A percentile compares a stretch with the other conserved stretches of the same genome.
Conservation (phyloP, 148 eudicot genomes). For the Beta vulgaris region DNA sequence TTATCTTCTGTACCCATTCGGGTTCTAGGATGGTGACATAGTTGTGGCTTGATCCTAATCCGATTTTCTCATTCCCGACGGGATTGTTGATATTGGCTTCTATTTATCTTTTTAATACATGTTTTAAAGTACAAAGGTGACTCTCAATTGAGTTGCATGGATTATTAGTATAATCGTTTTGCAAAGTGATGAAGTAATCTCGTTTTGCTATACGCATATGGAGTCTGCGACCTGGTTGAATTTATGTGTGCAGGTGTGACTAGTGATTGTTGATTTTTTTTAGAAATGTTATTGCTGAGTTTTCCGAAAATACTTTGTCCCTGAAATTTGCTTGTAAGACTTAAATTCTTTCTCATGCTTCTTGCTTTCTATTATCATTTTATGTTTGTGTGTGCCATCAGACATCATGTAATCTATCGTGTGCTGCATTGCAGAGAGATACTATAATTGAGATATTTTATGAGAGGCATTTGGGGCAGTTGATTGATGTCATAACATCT, state of each 20-base stretch:
- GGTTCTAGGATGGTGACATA: not conserved
- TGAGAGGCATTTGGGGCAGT: slow-evolving; percentile 82
- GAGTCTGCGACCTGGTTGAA: slow-evolving; percentile 22
- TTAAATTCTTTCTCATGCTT: slow-evolving; percentile 14
- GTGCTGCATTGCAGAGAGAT: slow-evolving; percentile 65
- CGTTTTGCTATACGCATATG: not conserved
- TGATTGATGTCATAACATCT: slow-evolving; percentile 72
- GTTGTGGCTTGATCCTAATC: not conserved
- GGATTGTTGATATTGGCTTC: not conserved
- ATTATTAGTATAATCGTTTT: not conserved
- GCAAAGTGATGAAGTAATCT: not conserved
- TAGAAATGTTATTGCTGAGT: slow-evolving; percentile 22
- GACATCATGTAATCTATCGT: not conserved
- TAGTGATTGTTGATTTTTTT: slow-evolving; percentile 24
- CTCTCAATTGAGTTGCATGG: not conserved
- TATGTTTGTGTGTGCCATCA: not conserved
- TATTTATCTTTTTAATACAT: not conserved
- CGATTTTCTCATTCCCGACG: not conserved
- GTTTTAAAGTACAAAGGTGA: not conserved
- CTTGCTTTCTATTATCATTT: not conserved
- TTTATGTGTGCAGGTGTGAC: slow-evolving; percentile 27
- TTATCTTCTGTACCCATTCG: not conserved
- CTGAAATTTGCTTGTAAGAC: slow-evolving; percentile 29
- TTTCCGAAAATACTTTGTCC: slow-evolving; percentile 18
- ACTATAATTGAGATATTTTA: slow-evolving; percentile 74